Evolutionary conservation across 2,329 filamentous ascomycete genomes (phyloP).

Genomic region (Acrocalymma vagum): DNA sequence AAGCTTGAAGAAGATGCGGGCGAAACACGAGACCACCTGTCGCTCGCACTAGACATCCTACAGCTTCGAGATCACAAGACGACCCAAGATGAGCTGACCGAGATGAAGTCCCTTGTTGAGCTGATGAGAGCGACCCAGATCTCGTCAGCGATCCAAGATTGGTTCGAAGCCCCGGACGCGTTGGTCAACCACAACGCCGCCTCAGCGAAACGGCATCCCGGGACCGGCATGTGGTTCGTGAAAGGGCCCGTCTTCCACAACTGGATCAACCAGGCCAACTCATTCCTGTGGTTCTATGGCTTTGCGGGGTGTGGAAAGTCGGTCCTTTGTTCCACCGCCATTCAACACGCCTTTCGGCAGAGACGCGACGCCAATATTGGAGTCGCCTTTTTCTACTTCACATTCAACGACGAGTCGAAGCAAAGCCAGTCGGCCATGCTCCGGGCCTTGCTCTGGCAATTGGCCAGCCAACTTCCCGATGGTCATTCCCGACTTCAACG

Average conservation of each 20-base stretch:
- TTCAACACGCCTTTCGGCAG: conserved; percentile 9
- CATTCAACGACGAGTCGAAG: conserved; percentile 12
- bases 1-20: conserved; percentile 50
- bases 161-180: conserved; percentile 9
- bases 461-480: conserved; percentile 10
- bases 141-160: conserved; percentile 15
- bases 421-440: conserved; percentile 11
- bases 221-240: conserved; percentile 7
- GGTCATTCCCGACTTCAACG: conserved; percentile 5
- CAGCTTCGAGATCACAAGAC: conserved; percentile 34
- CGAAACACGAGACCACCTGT: conserved; percentile 40
- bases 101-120: conserved; percentile 33
- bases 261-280: conserved; percentile 6
- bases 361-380: conserved; percentile 1
- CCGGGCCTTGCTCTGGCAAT: conserved; percentile 12
- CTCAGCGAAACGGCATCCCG: conserved; percentile 3
- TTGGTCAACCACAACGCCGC: conserved; percentile 7
- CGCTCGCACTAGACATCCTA: conserved; percentile 41
- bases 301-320: conserved; percentile 16
- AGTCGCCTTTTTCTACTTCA: conserved; percentile 13
- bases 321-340: conserved; percentile 14
- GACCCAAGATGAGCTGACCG: conserved; percentile 34
- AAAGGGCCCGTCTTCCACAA: conserved; percentile 3
- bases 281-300: conserved; percentile 13
- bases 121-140: conserved; percentile 35